Conservation (phyloP, 345 rosid species). For the Gossypium herbaceum region DNA sequence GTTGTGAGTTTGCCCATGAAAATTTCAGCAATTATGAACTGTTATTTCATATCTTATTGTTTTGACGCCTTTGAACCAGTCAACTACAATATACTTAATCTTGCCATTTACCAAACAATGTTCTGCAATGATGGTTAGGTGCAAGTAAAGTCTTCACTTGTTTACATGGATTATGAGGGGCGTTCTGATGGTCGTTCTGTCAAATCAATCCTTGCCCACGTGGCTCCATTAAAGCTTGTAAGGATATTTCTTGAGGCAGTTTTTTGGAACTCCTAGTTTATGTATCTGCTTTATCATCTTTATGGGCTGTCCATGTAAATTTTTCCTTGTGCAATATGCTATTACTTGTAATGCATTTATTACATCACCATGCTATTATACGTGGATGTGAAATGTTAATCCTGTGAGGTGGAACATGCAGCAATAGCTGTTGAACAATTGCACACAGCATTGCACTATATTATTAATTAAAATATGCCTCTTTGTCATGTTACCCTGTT, state of each 20-base stretch:
- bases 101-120: constrained; percentile 14
- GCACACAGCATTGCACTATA: background rate
- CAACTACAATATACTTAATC: background rate
- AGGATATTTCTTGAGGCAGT: constrained; percentile 24
- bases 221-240: constrained; percentile 93
- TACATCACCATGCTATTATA: background rate
- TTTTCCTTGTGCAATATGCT: background rate
- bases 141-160: constrained; percentile 78
- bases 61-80: background rate
- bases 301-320: background rate
- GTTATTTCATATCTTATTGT: background rate
- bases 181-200: constrained; percentile 94
- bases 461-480: background rate
- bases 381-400: background rate
- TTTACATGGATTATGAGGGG: constrained; percentile 88
- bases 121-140: constrained; percentile 49
- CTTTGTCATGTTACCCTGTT: background rate
- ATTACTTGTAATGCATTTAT: background rate
- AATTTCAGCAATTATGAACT: background rate
- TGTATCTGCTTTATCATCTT: background rate
- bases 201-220: constrained; percentile 90
- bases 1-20: background rate
- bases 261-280: background rate
- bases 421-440: background rate
- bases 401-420: background rate